A percentile compares a stretch with the other conserved stretches of the same genome.
Evolutionary conservation across 2,329 filamentous ascomycete genomes (phyloP).

Genomic region (Fusarium veterinarium): DNA sequence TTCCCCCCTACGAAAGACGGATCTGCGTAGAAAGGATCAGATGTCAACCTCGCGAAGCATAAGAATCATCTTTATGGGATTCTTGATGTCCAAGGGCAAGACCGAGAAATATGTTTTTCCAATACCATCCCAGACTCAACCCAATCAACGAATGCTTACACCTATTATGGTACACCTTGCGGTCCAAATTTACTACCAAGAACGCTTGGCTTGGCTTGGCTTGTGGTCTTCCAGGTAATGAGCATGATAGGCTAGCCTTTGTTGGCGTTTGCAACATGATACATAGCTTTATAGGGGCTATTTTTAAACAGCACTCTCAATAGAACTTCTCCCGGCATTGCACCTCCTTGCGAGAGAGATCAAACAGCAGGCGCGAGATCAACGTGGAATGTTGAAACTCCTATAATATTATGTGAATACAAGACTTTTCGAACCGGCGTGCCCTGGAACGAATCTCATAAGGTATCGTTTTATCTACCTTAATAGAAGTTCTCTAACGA

Average conservation of each 20-base stretch:
- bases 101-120: neutral
- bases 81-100: neutral
- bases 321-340: neutral
- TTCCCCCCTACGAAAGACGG: conserved; percentile 38
- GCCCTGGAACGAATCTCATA: neutral
- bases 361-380: neutral
- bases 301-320: neutral
- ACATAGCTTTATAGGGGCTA: neutral
- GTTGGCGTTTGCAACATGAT: neutral
- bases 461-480: neutral
- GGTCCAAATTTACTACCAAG: neutral
- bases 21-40: conserved; percentile 3
- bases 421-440: neutral
- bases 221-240: neutral
- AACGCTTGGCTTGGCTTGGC: neutral
- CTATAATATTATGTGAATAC: neutral
- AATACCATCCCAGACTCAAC: neutral
- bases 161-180: neutral
- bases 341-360: neutral
- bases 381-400: neutral
- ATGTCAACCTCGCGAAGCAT: neutral
- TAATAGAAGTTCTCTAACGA: neutral
- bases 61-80: neutral
- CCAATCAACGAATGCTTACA: too few species aligned
- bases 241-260: neutral